Percentiles rank a stretch among this genome's conserved stretches.
These are phyloP conservation scores for Mitragyna speciosa DNA, from an alignment of 257 asterid species.

Conservation along the genomic window DNA sequence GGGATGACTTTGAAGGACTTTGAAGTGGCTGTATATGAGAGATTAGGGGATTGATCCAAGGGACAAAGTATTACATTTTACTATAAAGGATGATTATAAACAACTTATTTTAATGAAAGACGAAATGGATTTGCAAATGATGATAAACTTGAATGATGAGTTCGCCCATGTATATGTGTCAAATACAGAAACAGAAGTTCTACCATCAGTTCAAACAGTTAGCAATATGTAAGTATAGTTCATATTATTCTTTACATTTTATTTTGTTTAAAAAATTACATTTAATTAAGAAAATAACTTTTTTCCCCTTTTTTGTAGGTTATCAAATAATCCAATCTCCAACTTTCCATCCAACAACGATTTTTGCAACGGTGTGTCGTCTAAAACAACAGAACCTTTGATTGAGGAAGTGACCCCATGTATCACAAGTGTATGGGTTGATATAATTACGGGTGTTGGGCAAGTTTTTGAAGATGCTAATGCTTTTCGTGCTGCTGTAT, in stretches of 20 bases:
- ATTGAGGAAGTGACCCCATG: not conserved
- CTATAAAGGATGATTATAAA: not conserved
- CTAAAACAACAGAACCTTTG: not conserved
- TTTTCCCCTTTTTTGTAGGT: not conserved
- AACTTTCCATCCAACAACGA: not conserved
- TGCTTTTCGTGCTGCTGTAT: slow-evolving; percentile 10
- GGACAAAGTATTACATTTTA: not conserved
- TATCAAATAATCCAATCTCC: not conserved
- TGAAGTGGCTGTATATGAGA: too few relatives aligned
- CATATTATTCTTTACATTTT: not conserved
- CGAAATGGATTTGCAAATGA: not conserved
- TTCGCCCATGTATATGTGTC: slow-evolving; percentile 12
- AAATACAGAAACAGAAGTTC: not conserved
- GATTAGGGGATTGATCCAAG: not conserved
- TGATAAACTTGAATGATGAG: slow-evolving; percentile 1
- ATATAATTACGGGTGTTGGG: slow-evolving; percentile 1
- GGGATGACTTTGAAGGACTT: too few relatives aligned
- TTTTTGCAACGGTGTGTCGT: not conserved
- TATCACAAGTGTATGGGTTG: not conserved
- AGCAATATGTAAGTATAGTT: not conserved
- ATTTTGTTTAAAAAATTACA: not conserved
- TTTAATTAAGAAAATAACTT: not conserved
- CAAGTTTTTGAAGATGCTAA: slow-evolving; percentile 18
- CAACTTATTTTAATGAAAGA: slow-evolving; percentile 9
- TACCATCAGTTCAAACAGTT: not conserved